Base-by-base conservation (phyloP, 169 alveolate genomes). In the Plasmodium knowlesi region DNA sequence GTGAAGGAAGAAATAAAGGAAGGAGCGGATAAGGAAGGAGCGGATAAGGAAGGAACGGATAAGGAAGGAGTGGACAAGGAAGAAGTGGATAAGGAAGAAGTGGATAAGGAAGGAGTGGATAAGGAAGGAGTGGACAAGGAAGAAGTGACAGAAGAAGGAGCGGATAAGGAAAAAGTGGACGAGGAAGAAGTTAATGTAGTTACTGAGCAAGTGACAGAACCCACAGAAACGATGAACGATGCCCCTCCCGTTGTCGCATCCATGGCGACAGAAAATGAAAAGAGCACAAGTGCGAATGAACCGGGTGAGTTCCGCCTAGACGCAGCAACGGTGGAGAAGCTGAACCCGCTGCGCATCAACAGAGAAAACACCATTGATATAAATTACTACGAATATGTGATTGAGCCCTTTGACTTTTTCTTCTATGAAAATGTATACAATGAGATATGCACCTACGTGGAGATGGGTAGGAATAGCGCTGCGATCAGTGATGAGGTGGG, bases 391-490 rank as follows among this genome's bases (percentile, higher is more conserved):
- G 92, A 91, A 34, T 71, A 91, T 82, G 81, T 78, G 22, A 81
- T 91, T 3, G 89, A 91, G 3, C 95, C 95, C 5, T 91, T 81
- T 46, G 92, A 91, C 37, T 81, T 80, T 67, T 71, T 46, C 14
- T 91, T 74, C 25, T 91, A 91, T 50, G 92, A 91, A 19, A 80
- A 91, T 25, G 43, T 91, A 12, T 91, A 91, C 74, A 91, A 91
- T 39, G 95, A 91, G 61, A 91, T 91, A 91, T 32, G 10, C 46
- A 81, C 43, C 41, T 91, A 91, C 74, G 16, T 91, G 50, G 82
- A 91, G 34, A 82, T 70, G 73, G 19, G 43, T 6, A 81, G 43
- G 83, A 74, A 34, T 22, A 39, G 14, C 10, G 72, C n/a, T 34
- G 53, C 10, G 61, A 5, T n/a, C 32, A 6, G 1, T 5, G 34